Conservation (phyloP, 1,284 basidiomycete genomes). For the Leucoagaricus sp. region DNA sequence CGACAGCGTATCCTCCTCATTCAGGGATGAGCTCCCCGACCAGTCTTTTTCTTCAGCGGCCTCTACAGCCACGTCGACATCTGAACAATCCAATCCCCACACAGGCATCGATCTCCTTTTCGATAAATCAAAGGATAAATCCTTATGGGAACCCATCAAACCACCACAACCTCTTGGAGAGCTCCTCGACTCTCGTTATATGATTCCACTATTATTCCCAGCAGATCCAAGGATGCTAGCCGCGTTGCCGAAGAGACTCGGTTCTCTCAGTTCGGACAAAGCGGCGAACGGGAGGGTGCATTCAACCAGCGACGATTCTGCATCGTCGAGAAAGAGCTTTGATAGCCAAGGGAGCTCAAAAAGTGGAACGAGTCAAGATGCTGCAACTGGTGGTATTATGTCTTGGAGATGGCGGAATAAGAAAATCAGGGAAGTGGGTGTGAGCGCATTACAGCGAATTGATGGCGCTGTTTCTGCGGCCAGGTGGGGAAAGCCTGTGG, state of each 20-base stretch:
- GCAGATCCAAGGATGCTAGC: conserved; percentile 76
- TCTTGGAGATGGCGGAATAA: conserved; percentile 45
- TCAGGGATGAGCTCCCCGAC: conserved; percentile 30
- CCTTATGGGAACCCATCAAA: conserved; percentile 73
- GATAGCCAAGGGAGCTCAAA: conserved; percentile 19
- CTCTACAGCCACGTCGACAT: conserved; percentile 33
- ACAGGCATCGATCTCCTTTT: conserved; percentile 79
- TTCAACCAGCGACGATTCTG: neutral
- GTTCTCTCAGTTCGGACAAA: conserved; percentile 1
- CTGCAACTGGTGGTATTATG: conserved; percentile 17
- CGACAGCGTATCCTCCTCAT: conserved; percentile 49
- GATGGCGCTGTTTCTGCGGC: conserved; percentile 60
- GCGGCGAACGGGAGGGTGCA: neutral
- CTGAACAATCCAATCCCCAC: conserved; percentile 34
- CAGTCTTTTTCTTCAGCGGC: conserved; percentile 36
- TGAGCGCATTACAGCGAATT: conserved; percentile 63
- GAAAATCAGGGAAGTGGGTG: conserved; percentile 60
- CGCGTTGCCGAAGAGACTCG: conserved; percentile 57
- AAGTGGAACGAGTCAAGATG: conserved; percentile 36
- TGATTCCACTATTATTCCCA: conserved; percentile 88
- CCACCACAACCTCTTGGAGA: conserved; percentile 85
- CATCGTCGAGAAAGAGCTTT: conserved; percentile 14
- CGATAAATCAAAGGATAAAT: conserved; percentile 62
- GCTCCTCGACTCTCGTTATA: conserved; percentile 86
- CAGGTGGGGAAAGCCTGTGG: conserved; percentile 40